Percentiles rank a stretch among this genome's conserved stretches.
These are phyloP conservation scores for Aspergillus chevalieri DNA, from an alignment of 2,329 filamentous ascomycete genomes.

Conservation along the genomic window DNA sequence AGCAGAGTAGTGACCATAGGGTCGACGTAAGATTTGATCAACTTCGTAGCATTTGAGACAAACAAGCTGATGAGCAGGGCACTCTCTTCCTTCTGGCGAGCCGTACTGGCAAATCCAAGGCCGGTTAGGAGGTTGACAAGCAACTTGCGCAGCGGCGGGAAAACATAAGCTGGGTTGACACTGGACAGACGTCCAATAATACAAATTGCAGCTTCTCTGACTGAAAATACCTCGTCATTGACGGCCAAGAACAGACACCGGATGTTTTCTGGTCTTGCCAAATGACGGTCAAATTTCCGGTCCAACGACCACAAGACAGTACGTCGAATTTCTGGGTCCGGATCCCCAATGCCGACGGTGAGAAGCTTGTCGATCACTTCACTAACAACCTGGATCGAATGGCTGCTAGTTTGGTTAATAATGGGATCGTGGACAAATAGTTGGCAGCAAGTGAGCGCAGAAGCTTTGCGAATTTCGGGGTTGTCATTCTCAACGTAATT, in stretches of 20 bases:
- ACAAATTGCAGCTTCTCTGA: conserved; percentile 88
- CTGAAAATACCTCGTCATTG: conserved; percentile 89
- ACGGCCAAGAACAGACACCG: conserved; percentile 90
- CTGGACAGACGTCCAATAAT: conserved; percentile 90
- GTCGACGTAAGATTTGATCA: conserved; percentile 95
- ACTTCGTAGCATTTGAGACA: conserved; percentile 82
- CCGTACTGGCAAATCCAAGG: conserved; percentile 89
- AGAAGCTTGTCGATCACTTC: conserved; percentile 96
- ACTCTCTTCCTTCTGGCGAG: conserved; percentile 92
- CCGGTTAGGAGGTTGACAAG: conserved; percentile 94
- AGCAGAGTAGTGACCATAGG: conserved; percentile 93
- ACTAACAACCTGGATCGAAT: conserved; percentile 92
- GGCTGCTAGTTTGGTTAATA: conserved; percentile 93
- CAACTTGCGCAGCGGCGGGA: conserved; percentile 88
- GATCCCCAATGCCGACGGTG: conserved; percentile 89
- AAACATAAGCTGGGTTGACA: conserved; percentile 94
- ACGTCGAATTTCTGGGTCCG: conserved; percentile 77
- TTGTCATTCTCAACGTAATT: conserved; percentile 98
- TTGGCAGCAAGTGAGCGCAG: conserved; percentile 94
- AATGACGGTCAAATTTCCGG: conserved; percentile 86
- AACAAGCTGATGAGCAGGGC: conserved; percentile 87
- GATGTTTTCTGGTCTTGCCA: conserved; percentile 97
- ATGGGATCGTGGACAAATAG: conserved; percentile 95
- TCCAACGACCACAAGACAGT: conserved; percentile 87
- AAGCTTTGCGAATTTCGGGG: conserved; percentile 84